These are phyloP conservation scores for Datisca glomerata DNA, from an alignment of 306 rosid genomes.

Conservation along the genomic window DNA sequence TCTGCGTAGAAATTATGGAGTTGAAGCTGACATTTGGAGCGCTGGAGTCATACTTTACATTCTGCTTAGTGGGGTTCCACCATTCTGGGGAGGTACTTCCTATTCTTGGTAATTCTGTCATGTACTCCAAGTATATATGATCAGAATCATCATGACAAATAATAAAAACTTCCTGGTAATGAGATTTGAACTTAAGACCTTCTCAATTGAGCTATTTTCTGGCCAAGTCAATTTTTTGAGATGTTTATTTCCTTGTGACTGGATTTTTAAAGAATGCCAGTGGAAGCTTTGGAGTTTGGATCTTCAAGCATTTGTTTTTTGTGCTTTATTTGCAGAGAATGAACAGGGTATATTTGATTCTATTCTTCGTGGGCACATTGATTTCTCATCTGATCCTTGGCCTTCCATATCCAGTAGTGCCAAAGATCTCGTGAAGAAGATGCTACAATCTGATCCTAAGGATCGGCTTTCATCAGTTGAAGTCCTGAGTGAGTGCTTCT, in stretches of 20 bases:
- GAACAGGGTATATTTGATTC: slow-evolving; percentile 88
- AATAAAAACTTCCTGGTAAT: too few relatives aligned
- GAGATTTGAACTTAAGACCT: too few relatives aligned
- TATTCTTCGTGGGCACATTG: slow-evolving; percentile 77
- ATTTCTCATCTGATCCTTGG: slow-evolving; percentile 86
- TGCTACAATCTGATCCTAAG: slow-evolving; percentile 60
- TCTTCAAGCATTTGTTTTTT: slow-evolving; percentile 15
- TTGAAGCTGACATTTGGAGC: slow-evolving; percentile 95
- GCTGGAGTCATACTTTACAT: slow-evolving; percentile 85
- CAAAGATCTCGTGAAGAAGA: slow-evolving; percentile 80
- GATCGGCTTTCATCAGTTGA: slow-evolving; percentile 72
- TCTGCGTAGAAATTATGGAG: slow-evolving; percentile 64
- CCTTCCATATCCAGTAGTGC: slow-evolving; percentile 86
- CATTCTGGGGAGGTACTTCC: slow-evolving; percentile 86
- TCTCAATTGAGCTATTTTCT: too few relatives aligned
- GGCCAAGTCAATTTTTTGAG: too few relatives aligned
- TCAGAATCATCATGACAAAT: too few relatives aligned
- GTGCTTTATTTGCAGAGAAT: slow-evolving; percentile 54
- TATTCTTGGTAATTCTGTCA: slow-evolving; percentile 1
- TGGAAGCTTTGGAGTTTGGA: too few relatives aligned
- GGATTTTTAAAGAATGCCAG: too few relatives aligned
- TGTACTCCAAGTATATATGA: too few relatives aligned
- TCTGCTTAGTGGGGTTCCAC: slow-evolving; percentile 92
- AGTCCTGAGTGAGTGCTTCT: slow-evolving; percentile 60
- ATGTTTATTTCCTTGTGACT: too few relatives aligned